phyloP scores from a whole-genome alignment of 805 yeast species.

The Lachancea nothofagi region DNA sequence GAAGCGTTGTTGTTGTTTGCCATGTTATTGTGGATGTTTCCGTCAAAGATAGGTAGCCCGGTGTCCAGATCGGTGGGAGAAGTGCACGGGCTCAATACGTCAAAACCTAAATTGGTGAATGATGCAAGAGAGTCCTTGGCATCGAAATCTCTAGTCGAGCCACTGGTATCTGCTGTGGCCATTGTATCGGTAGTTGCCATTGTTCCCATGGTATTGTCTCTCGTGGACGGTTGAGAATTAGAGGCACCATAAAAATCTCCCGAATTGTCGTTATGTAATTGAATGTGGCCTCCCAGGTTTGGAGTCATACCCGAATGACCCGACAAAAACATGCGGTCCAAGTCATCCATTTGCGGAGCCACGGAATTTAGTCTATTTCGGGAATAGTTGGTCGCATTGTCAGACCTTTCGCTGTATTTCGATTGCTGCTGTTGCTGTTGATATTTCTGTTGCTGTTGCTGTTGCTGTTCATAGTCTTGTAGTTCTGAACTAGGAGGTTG shows the following conservation, averaged over 20 bases:
- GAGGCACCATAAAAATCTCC: background rate
- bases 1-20: background rate
- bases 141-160: conserved; percentile 2
- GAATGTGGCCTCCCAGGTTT: background rate
- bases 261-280: background rate
- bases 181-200: conserved; percentile 5
- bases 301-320: conserved; percentile 2
- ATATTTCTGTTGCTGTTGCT: background rate
- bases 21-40: background rate
- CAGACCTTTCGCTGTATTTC: background rate
- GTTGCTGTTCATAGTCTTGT: background rate
- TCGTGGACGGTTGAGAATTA: conserved; percentile 4
- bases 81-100: conserved; percentile 4
- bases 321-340: conserved; percentile 11
- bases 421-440: background rate
- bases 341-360: conserved; percentile 7
- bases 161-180: conserved; percentile 5
- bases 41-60: conserved; percentile 1
- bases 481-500: background rate
- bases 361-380: conserved; percentile 10
- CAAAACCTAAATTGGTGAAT: conserved; percentile 2
- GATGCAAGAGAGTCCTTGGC: conserved; percentile 4
- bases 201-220: conserved; percentile 8
- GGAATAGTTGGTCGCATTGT: background rate
- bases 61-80: conserved; percentile 8